Percentiles rank a stretch among this genome's conserved stretches.
phyloP scores from a whole-genome alignment of 768 basidiomycete species.

The Tulasnella sp. region DNA sequence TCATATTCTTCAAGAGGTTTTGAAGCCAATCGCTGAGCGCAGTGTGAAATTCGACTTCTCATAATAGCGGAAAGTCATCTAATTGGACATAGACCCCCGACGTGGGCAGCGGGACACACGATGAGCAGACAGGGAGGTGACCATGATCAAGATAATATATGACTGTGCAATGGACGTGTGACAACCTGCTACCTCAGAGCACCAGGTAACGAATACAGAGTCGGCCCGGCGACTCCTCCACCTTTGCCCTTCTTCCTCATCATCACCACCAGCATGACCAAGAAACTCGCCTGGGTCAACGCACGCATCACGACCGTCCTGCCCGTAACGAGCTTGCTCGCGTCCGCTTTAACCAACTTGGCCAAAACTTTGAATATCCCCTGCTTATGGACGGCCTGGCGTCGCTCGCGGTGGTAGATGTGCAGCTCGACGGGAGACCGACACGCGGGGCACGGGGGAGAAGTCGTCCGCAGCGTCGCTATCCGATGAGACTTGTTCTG shows the following conservation, averaged over 20 bases:
- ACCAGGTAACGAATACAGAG: not conserved
- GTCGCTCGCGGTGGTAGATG: not conserved
- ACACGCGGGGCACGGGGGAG: not conserved
- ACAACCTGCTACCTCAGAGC: not conserved
- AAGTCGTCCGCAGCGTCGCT: not conserved
- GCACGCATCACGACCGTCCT: not conserved
- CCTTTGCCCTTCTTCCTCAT: not conserved
- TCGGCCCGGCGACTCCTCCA: not conserved
- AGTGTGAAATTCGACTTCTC: no score
- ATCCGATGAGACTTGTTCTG: not conserved
- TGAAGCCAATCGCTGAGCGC: no score
- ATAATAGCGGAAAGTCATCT: no score
- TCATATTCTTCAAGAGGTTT: no score
- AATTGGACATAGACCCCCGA: no score
- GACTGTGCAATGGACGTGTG: no score
- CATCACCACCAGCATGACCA: not conserved
- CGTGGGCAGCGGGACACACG: no score
- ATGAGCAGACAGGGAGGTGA: not conserved
- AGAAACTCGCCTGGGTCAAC: not conserved
- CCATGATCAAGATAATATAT: not conserved
- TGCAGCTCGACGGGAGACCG: not conserved
- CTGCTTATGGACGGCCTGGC: not conserved
- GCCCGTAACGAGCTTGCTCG: not conserved
- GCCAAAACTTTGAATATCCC: not conserved
- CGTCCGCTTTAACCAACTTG: not conserved